Base-by-base conservation (phyloP, 805 yeast species). In the Metschnikowia lochheadii region DNA sequence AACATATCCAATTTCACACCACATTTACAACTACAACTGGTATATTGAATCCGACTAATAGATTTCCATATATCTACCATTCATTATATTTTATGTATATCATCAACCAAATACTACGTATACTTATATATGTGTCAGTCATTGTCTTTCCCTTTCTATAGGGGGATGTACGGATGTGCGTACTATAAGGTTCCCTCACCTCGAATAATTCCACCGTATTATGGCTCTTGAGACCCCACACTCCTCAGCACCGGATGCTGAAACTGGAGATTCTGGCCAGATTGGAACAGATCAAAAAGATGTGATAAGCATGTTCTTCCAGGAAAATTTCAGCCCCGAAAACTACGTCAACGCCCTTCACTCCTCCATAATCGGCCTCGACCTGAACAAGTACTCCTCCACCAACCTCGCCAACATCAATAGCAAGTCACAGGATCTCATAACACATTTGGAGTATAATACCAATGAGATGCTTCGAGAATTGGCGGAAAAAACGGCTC, bases 301-400 rank as follows among this genome's bases (percentile, higher is more conserved):
- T 14, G 73, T 84, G 1, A 64, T 85, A 3, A 67, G 81, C 11
- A 84, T 85, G 82, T 86, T 86, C 69, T 82, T 84, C 53, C 88
- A 85, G 54, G 79, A 77, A 18, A 80, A 78, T 23, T 85, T 85
- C 60, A 80, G 78, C 15, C 86, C 89, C 1, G 78, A 80, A 49
- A 80, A 80, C 38, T 86, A 79, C 58, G 75, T 86, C 17, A 88
- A 86, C 61, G 83, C 86, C 2, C 66, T 85, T 14, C 75, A 82
- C 52, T 70, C 78, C 43, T 65, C 76, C 17, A 69, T 76, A 3
- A 54, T 73, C 6, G 56, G 54, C 14, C 57, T 43, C 36, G 17
- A 51, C 40, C 52, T 49, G 49, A 46, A 49, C 49, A 17, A 29
- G n/a, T 69, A 72, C 51, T 65, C 75, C 55, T 59, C 70, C 13